Base-by-base conservation (phyloP, 2,329 filamentous ascomycete species). In the Fusarium tanahbumbuense region DNA sequence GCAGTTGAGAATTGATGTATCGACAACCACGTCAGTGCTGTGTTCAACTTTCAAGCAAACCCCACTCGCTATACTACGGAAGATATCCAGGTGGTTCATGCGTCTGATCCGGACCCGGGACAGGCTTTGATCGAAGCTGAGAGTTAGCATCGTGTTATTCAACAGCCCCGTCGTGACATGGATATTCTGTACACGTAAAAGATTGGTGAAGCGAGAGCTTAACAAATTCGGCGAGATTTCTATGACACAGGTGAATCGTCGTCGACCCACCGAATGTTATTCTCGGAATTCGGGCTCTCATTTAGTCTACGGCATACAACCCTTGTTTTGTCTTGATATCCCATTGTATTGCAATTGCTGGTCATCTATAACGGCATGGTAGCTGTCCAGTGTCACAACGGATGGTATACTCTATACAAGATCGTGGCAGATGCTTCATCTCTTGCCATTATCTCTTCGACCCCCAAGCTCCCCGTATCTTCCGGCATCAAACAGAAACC, bases 401-500 rank as follows among this genome's bases (percentile, higher is more conserved):
- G 18, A 11, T 15, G 20, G 9, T 22, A 34, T 15, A 23, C 37
- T 12, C 13, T 7, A 13, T 7, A 15, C 37, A 7, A 20, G 9
- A 20, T 10, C 12, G 25, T 27, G 22, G 13, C 34, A 37, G 18
- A 37, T n/a, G 1, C 10, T 37, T 6, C 10, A 37, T 37, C 11
- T 37, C 10, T n/a, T 37, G 6, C 18, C 18, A 37, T 37, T 12
- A n/a, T 37, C 18, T 37, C 34, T 37, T 37, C 30, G 42, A 59
- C 44, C 44, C 44, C 7, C 7, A 47, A 18, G 28, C 41, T 34
- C 63, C 30, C 71, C 71, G 50, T 50, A 22, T 42, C 49, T 61
- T 71, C 69, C 64, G 64, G 55, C 25, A 32, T 59, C 41, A 28
- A 67, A 28, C 42, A 34, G 27, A 40, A 25, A 41, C 56, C 54